A percentile compares a stretch with the other conserved stretches of the same genome.
Evolutionary conservation across 768 basidiomycete genomes (phyloP).

Genomic region (Gyrodon lividus): DNA sequence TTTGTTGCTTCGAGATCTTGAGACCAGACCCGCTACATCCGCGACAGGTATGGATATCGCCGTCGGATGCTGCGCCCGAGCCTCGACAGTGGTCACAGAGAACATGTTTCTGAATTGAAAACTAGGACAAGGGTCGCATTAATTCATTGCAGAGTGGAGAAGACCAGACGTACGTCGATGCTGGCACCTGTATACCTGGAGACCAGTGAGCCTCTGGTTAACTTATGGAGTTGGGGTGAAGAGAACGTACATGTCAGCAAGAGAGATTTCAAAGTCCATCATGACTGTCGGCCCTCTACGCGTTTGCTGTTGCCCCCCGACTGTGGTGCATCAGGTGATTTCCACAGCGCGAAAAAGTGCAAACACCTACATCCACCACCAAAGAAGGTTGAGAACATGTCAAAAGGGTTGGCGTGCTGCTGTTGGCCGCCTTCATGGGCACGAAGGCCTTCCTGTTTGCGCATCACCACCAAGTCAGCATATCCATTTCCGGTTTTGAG

Average conservation of each 20-base stretch:
- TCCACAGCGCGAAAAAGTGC: not conserved
- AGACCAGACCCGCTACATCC: slow-evolving; percentile 85
- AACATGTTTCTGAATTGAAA: slow-evolving; percentile 87
- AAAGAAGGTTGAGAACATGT: slow-evolving; percentile 93
- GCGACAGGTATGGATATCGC: slow-evolving; percentile 84
- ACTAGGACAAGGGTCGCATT: slow-evolving; percentile 46
- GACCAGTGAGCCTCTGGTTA: slow-evolving; percentile 6
- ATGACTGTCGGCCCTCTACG: slow-evolving; percentile 75
- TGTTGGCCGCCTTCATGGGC: slow-evolving; percentile 87
- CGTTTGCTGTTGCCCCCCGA: slow-evolving; percentile 51
- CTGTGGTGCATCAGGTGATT: slow-evolving; percentile 10
- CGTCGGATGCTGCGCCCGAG: slow-evolving; percentile 86
- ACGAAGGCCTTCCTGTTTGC: slow-evolving; percentile 77
- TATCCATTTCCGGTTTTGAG: not conserved
- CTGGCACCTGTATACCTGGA: slow-evolving; percentile 78
- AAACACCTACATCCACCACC: slow-evolving; percentile 67
- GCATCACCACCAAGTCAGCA: slow-evolving; percentile 11
- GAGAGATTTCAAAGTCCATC: slow-evolving; percentile 80
- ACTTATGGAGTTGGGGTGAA: not conserved
- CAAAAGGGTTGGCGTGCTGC: slow-evolving; percentile 81
- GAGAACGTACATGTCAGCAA: slow-evolving; percentile 73
- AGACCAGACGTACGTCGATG: slow-evolving; percentile 64
- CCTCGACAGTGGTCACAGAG: slow-evolving; percentile 98
- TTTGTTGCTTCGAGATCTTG: slow-evolving; percentile 81
- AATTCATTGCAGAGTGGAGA: slow-evolving; percentile 4